Conservation (phyloP, 2,329 filamentous ascomycete species). For the Colletotrichum cuscutae region DNA sequence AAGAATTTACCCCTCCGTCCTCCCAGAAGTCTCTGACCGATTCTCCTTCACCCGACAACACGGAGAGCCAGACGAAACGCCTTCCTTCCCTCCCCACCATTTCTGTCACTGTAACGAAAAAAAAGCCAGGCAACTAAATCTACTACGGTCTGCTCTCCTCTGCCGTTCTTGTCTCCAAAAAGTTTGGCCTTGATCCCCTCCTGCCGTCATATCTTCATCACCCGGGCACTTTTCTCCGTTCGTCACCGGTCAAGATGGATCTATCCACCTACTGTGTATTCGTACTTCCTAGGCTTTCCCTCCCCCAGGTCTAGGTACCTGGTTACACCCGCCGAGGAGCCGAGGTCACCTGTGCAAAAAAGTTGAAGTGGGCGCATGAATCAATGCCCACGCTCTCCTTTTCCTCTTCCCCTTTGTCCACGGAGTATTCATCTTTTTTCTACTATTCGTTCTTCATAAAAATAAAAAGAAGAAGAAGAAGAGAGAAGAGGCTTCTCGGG, state of each 20-base stretch:
- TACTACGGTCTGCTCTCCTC: neutral
- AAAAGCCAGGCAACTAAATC: neutral
- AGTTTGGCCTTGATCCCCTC: neutral
- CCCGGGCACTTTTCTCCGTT: neutral
- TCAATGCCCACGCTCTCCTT: constrained; percentile 15
- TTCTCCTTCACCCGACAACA: neutral
- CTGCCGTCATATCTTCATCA: neutral
- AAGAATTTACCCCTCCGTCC: neutral
- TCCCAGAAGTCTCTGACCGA: neutral
- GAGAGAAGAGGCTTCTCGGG: neutral
- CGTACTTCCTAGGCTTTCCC: too few relatives aligned
- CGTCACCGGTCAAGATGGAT: neutral
- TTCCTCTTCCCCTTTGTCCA: neutral
- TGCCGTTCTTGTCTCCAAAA: neutral
- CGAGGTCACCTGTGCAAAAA: constrained; percentile 9
- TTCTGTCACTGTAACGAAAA: neutral
- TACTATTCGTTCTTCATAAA: neutral
- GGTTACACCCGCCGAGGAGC: constrained; percentile 1
- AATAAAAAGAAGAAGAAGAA: neutral
- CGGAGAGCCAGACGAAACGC: neutral
- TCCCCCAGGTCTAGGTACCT: neutral
- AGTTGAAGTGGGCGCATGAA: constrained; percentile 10
- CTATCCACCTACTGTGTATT: neutral
- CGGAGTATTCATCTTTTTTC: neutral
- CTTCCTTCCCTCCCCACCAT: neutral